These are phyloP conservation scores for Rhizopogon sp. DNA, from an alignment of 768 basidiomycete species.

Conservation along the genomic window DNA sequence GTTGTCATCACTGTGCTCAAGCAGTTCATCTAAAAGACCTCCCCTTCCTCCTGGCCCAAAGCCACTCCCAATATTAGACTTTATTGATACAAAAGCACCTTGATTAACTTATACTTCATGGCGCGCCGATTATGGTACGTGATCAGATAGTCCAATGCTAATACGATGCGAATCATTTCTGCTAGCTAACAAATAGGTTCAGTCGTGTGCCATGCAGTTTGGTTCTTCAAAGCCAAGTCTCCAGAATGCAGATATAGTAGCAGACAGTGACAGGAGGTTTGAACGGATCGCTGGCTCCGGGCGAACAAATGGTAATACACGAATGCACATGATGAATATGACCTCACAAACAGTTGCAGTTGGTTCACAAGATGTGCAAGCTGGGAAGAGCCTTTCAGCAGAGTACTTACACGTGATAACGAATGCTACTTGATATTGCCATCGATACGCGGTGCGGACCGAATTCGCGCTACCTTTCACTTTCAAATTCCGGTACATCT, in stretches of 20 bases:
- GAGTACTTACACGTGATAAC: background rate
- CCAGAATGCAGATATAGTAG: conserved; percentile 47
- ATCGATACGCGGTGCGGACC: conserved; percentile 55
- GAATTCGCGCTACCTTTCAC: conserved; percentile 49
- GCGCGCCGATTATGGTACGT: too few relatives aligned
- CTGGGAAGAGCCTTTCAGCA: conserved; percentile 27
- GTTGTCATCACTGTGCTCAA: too few relatives aligned
- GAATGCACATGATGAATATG: too few relatives aligned
- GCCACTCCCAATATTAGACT: too few relatives aligned
- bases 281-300: conserved; percentile 48
- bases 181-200: conserved; percentile 40
- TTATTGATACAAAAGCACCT: too few relatives aligned
- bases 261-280: conserved; percentile 51
- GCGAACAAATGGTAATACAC: conserved; percentile 49
- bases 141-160: too few relatives aligned
- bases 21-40: too few relatives aligned
- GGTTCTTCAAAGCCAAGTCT: conserved; percentile 63
- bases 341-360: conserved; percentile 63
- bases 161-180: too few relatives aligned
- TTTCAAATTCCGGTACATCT: conserved; percentile 34
- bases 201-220: conserved; percentile 74
- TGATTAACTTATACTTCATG: too few relatives aligned
- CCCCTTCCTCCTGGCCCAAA: too few relatives aligned
- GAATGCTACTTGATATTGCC: conserved; percentile 49
- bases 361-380: conserved; percentile 62